Conservation (phyloP, 768 basidiomycete genomes). For the Phaffia australis region DNA sequence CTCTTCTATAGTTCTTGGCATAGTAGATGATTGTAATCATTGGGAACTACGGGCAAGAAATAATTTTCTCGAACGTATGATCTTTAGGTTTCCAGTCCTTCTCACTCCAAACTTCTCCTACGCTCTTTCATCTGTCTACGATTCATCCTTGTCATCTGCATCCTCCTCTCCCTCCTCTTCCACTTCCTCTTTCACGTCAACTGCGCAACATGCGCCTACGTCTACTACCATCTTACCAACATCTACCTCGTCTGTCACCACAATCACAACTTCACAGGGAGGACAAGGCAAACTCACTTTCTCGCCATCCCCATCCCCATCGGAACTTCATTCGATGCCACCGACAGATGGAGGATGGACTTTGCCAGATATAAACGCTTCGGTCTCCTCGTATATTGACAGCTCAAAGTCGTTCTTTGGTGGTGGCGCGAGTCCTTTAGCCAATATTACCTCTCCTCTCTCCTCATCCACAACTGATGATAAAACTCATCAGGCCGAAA, state of each 20-base stretch:
- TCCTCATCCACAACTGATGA: background rate
- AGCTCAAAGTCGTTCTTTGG: background rate
- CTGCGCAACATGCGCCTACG: background rate
- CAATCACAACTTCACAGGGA: slow-evolving; percentile 12
- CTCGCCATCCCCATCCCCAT: background rate
- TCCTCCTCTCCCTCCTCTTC: background rate
- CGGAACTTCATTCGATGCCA: slow-evolving; percentile 4
- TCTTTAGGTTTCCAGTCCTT: slow-evolving; percentile 8
- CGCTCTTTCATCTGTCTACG: background rate
- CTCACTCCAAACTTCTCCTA: slow-evolving; percentile 11
- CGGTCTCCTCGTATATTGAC: slow-evolving; percentile 5
- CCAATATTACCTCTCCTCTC: background rate
- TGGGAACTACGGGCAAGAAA: slow-evolving; percentile 70
- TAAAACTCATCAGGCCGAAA: background rate
- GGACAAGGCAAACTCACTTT: slow-evolving; percentile 20
- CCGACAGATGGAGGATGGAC: slow-evolving; percentile 1
- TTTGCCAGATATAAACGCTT: slow-evolving; percentile 12
- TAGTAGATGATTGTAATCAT: slow-evolving; percentile 81
- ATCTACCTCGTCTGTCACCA: background rate
- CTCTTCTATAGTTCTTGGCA: slow-evolving; percentile 53
- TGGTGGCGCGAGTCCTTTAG: background rate
- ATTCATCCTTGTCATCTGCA: background rate
- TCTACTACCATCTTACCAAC: background rate
- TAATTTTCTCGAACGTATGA: slow-evolving; percentile 16
- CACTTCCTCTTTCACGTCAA: background rate